Conservation (phyloP, 495 filamentous ascomycete genomes). For the Penicillium angulare region DNA sequence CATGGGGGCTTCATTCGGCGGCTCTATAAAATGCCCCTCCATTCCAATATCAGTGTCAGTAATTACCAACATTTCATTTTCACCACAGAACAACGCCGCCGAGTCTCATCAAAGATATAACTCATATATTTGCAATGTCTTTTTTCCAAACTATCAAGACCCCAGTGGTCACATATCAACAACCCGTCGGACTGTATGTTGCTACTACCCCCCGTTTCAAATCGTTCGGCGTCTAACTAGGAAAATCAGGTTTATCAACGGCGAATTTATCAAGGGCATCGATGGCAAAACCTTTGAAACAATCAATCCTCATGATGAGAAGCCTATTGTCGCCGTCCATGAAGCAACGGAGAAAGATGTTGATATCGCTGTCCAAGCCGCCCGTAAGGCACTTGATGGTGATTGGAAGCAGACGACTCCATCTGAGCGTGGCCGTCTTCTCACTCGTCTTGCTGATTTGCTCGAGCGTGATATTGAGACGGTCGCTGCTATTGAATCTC, state of each 20-base stretch:
- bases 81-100: too few relatives aligned
- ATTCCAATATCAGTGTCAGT: too few relatives aligned
- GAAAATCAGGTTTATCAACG: constrained; percentile 99
- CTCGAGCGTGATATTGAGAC: constrained; percentile 71
- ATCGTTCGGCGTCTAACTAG: too few relatives aligned
- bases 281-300: constrained; percentile 75
- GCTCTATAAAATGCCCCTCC: too few relatives aligned
- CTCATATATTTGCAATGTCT: too few relatives aligned
- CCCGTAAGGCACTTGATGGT: constrained; percentile 80
- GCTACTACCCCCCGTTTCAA: too few relatives aligned
- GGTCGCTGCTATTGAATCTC: constrained; percentile 75
- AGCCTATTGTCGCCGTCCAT: constrained; percentile 67
- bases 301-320: constrained; percentile 64
- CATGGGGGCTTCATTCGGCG: too few relatives aligned
- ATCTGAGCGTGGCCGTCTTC: constrained; percentile 63
- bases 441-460: constrained; percentile 78
- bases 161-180: too few relatives aligned
- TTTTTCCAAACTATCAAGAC: too few relatives aligned
- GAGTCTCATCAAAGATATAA: too few relatives aligned
- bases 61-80: too few relatives aligned
- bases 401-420: constrained; percentile 69
- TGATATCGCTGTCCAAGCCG: constrained; percentile 78
- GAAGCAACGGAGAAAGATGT: constrained; percentile 86
- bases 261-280: constrained; percentile 79
- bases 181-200: too few relatives aligned